phyloP scores from a whole-genome alignment of 2,329 filamentous ascomycete species.

The Pyrenochaeta sp. region DNA sequence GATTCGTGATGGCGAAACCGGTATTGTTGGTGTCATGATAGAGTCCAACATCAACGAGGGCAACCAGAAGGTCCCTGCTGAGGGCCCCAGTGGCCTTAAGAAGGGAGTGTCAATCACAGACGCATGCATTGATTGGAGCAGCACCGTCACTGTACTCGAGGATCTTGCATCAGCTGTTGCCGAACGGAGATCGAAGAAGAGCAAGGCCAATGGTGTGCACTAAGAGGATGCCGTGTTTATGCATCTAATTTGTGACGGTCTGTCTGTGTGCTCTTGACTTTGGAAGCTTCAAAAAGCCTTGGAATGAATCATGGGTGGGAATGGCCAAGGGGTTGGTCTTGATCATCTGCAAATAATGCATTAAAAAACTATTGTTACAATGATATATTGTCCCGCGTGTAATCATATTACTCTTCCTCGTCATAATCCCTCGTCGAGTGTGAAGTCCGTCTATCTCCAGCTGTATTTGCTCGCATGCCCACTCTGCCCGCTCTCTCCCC shows the following conservation, averaged over 20 bases:
- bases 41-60: constrained; percentile 96
- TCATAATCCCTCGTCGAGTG: background rate
- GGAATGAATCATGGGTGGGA: background rate
- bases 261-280: constrained; percentile 19
- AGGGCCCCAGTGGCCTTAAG: constrained; percentile 80
- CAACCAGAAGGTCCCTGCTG: constrained; percentile 78
- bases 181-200: constrained; percentile 67
- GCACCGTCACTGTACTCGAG: constrained; percentile 81
- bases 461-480: constrained; percentile 12
- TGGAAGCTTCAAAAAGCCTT: background rate
- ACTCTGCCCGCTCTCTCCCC: constrained; percentile 41
- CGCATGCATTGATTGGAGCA: constrained; percentile 94
- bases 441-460: constrained; percentile 7
- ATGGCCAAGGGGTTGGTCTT: background rate
- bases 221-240: constrained; percentile 12
- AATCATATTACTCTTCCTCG: constrained; percentile 5
- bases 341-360: background rate
- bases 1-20: constrained; percentile 83
- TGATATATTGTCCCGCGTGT: too few relatives aligned
- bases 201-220: constrained; percentile 35
- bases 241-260: background rate
- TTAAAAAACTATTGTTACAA: too few relatives aligned
- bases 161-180: constrained; percentile 85
- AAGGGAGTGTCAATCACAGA: constrained; percentile 95
- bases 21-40: constrained; percentile 97